These are phyloP conservation scores for Eimeria sp. DNA, from an alignment of 169 alveolate species.

Conservation along the genomic window DNA sequence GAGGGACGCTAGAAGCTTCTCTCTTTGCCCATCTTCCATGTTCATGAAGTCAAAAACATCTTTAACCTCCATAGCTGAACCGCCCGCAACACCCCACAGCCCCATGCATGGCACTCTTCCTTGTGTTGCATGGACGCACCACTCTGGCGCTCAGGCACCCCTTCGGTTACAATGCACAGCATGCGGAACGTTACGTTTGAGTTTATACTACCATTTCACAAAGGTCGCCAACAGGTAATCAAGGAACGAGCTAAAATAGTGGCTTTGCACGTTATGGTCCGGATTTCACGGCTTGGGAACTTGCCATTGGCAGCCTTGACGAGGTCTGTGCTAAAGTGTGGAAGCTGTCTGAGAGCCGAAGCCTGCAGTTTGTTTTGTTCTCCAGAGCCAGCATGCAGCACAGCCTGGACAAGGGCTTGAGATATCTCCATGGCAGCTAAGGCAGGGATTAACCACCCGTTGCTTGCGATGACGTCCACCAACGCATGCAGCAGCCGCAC, in stretches of 20 bases:
- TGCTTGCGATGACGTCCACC: conserved; percentile 98
- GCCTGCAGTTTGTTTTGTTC: conserved; percentile 84
- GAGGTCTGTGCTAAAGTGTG: conserved; percentile 92
- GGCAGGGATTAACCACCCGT: conserved; percentile 97
- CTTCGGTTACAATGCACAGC: background rate
- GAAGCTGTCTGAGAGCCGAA: conserved; percentile 96
- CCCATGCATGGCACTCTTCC: background rate
- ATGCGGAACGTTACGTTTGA: background rate
- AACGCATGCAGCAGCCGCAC: conserved; percentile 96
- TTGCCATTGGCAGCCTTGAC: conserved; percentile 91
- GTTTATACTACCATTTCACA: background rate
- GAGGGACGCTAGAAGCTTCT: conserved; percentile 90
- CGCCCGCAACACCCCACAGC: conserved; percentile 44
- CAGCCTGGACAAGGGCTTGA: conserved; percentile 98
- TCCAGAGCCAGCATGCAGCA: conserved; percentile 89
- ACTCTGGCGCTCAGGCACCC: background rate
- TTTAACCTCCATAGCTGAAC: conserved; percentile 89
- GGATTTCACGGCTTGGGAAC: background rate
- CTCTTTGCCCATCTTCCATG: conserved; percentile 98
- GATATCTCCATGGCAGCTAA: conserved; percentile 98
- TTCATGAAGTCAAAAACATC: conserved; percentile 97
- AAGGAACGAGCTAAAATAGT: background rate
- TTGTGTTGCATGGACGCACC: background rate
- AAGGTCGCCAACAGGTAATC: background rate
- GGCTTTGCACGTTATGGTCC: background rate